Conservation (phyloP, 805 yeast genomes). For the Candida pini region DNA sequence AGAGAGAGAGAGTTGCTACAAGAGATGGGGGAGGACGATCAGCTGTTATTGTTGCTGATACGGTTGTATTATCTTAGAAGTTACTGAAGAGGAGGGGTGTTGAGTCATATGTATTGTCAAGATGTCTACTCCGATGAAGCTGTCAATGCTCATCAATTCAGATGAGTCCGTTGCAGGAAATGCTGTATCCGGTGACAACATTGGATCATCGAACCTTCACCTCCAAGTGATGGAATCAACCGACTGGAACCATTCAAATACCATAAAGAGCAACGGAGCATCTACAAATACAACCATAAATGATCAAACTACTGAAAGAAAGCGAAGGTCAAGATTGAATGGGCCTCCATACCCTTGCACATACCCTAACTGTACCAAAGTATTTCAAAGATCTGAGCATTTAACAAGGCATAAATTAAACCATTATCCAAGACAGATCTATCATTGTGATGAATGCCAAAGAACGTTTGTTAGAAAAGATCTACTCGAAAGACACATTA, state of each 20-base stretch:
- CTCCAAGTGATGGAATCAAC: background rate
- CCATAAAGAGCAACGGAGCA: background rate
- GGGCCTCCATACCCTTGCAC: constrained; percentile 36
- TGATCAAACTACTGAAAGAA: constrained; percentile 1
- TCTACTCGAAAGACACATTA: constrained; percentile 40
- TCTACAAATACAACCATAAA: no score
- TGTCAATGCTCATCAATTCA: background rate
- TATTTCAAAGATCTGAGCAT: constrained; percentile 59
- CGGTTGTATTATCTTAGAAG: background rate
- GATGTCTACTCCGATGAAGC: background rate
- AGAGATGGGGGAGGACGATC: no score
- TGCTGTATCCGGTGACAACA: background rate
- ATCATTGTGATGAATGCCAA: constrained; percentile 45
- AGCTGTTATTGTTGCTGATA: background rate
- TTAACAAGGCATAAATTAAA: constrained; percentile 58
- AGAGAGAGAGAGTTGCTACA: no score
- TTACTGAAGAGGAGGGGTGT: background rate
- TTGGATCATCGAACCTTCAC: background rate
- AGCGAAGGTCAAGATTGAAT: constrained; percentile 8
- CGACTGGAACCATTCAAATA: background rate
- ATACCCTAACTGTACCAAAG: constrained; percentile 45
- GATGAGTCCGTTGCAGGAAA: background rate
- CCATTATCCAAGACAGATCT: constrained; percentile 52
- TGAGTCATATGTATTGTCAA: background rate
- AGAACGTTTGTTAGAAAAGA: constrained; percentile 63